A percentile compares a stretch with the other conserved stretches of the same genome.
Evolutionary conservation across 2,329 filamentous ascomycete species (phyloP).

Genomic region (Aspergillus intermedius): DNA sequence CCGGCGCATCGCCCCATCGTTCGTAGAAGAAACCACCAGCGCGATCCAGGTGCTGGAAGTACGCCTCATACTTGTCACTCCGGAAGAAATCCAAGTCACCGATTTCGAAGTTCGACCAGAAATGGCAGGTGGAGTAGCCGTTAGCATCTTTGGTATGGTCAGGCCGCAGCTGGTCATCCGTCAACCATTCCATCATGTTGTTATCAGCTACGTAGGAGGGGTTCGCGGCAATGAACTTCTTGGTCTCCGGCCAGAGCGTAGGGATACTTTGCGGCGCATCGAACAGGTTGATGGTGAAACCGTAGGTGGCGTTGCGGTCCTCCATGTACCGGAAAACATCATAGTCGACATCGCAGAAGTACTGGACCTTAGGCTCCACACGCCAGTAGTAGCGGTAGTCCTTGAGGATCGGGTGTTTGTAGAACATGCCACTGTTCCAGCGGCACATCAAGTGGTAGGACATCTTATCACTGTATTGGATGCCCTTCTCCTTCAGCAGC

Average conservation of each 20-base stretch:
- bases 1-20: conserved; percentile 94
- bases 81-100: conserved; percentile 90
- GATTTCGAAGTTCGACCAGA: conserved; percentile 99
- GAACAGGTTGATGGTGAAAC: conserved; percentile 96
- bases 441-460: conserved; percentile 99
- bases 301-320: conserved; percentile 97
- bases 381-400: conserved; percentile 93
- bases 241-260: conserved; percentile 89
- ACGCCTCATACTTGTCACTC: conserved; percentile 83
- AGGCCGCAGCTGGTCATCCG: conserved; percentile 68
- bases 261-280: conserved; percentile 82
- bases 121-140: conserved; percentile 96
- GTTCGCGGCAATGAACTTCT: conserved; percentile 80
- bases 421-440: conserved; percentile 98
- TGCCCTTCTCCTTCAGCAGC: conserved; percentile 72
- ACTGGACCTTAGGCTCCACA: conserved; percentile 96
- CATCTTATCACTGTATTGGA: conserved; percentile 82
- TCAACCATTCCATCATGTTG: conserved; percentile 82
- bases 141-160: conserved; percentile 74
- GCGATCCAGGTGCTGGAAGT: conserved; percentile 90
- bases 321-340: conserved; percentile 98
- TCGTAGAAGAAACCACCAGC: conserved; percentile 98
- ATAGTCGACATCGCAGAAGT: conserved; percentile 98
- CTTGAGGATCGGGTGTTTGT: conserved; percentile 83
- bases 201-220: conserved; percentile 74